Percentiles rank a stretch among this genome's conserved stretches.
These are phyloP conservation scores for Tagetes patula DNA, from an alignment of 129 eudicot genomes.

Conservation along the genomic window DNA sequence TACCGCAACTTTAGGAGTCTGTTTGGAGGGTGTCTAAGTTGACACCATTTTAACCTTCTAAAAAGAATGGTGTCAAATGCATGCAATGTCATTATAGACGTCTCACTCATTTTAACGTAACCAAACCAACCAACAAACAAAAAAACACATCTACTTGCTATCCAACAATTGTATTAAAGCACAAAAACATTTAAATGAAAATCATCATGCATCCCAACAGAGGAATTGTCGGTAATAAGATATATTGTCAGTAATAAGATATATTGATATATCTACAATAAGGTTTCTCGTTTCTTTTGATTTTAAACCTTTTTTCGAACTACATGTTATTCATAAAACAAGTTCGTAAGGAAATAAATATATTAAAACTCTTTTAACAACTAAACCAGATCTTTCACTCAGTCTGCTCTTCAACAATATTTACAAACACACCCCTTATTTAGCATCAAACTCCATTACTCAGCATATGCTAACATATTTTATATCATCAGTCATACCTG, in stretches of 20 bases:
- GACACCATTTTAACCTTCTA: too few relatives aligned
- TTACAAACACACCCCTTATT: constrained; percentile 24
- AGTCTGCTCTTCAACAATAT: constrained; percentile 17
- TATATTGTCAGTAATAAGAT: neutral
- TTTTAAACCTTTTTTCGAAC: constrained; percentile 5
- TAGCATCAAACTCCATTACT: constrained; percentile 26
- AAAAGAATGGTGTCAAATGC: too few relatives aligned
- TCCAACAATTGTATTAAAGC: too few relatives aligned
- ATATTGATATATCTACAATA: constrained; percentile 14
- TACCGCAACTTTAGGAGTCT: too few relatives aligned
- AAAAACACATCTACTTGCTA: too few relatives aligned
- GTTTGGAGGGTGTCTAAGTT: too few relatives aligned
- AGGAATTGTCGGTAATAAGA: neutral
- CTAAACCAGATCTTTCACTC: constrained; percentile 22
- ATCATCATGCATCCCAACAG: neutral
- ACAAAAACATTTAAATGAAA: neutral
- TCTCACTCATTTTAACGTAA: too few relatives aligned
- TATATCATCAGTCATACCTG: constrained; percentile 3
- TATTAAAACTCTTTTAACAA: neutral
- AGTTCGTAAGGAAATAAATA: constrained; percentile 9
- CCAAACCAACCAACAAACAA: too few relatives aligned
- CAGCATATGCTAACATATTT: neutral
- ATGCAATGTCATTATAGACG: too few relatives aligned
- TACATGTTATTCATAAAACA: constrained; percentile 24
- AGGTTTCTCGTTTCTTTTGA: constrained; percentile 13